A percentile compares a stretch with the other conserved stretches of the same genome.
Conservation (phyloP, 169 alveolate species). For the Plasmodium berghei region DNA sequence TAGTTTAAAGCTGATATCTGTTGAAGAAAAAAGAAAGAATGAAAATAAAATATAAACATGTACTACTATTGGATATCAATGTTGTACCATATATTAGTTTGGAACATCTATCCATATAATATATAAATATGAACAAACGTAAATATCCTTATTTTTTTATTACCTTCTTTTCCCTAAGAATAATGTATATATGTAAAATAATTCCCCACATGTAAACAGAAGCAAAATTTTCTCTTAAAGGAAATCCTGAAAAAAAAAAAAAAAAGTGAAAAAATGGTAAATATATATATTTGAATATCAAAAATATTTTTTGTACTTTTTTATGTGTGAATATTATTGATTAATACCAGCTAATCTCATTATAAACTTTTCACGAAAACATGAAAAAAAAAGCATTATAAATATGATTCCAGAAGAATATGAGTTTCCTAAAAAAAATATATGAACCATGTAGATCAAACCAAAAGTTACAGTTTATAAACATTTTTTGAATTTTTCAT, state of each 20-base stretch:
- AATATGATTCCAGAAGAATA: constrained; percentile 43
- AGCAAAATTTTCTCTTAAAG: constrained; percentile 68
- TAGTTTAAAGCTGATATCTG: neutral
- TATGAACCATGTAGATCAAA: neutral
- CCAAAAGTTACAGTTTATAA: neutral
- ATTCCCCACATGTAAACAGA: constrained; percentile 71
- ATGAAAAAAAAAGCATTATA: constrained; percentile 60
- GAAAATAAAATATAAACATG: neutral
- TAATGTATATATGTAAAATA: constrained; percentile 30
- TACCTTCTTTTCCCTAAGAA: constrained; percentile 33
- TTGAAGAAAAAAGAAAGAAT: neutral
- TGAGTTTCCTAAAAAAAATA: constrained; percentile 36
- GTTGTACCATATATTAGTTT: neutral
- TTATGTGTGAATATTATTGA: neutral
- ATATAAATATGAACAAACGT: neutral
- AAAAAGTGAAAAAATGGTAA: neutral
- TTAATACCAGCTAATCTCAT: constrained; percentile 34
- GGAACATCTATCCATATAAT: neutral
- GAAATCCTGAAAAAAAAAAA: constrained; percentile 28
- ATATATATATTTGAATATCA: neutral
- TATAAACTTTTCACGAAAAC: constrained; percentile 69
- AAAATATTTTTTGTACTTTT: neutral
- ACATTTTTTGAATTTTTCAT: neutral
- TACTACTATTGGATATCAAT: neutral
- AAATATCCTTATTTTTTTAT: neutral